phyloP scores from a whole-genome alignment of 257 asterid genomes.

The Solanum chilense region DNA sequence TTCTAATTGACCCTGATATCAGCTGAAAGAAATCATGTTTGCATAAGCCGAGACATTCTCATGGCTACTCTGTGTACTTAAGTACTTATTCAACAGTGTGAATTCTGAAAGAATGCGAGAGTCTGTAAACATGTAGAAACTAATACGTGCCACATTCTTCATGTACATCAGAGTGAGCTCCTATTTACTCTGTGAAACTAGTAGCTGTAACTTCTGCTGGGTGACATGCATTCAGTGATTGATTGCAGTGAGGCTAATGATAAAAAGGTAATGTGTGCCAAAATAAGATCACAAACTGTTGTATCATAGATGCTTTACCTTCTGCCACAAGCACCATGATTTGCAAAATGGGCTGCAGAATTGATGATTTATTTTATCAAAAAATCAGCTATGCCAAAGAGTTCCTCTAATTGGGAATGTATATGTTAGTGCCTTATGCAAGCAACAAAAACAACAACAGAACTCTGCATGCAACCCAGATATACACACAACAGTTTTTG shows the following conservation, averaged over 20 bases:
- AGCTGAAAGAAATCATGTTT: neutral
- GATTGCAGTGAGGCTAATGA: neutral
- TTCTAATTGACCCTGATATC: neutral
- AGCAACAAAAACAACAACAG: neutral
- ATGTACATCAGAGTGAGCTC: neutral
- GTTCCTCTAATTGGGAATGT: neutral
- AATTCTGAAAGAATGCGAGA: neutral
- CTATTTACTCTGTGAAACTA: neutral
- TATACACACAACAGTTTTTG: neutral
- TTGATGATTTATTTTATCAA: neutral
- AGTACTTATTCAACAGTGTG: neutral
- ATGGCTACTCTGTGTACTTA: neutral
- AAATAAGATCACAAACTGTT: neutral
- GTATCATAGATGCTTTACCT: neutral
- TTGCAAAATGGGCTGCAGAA: neutral
- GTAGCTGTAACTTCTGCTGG: neutral
- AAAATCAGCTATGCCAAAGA: neutral
- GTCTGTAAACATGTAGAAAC: neutral
- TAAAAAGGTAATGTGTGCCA: neutral
- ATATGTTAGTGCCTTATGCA: neutral
- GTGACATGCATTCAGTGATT: neutral
- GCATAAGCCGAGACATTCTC: neutral
- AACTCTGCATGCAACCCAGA: neutral
- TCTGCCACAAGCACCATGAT: neutral
- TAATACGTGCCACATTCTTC: neutral